A percentile compares a stretch with the other conserved stretches of the same genome.
These are phyloP conservation scores for Cladophialophora bantiana DNA, from an alignment of 2,329 filamentous ascomycete genomes.

Conservation along the genomic window DNA sequence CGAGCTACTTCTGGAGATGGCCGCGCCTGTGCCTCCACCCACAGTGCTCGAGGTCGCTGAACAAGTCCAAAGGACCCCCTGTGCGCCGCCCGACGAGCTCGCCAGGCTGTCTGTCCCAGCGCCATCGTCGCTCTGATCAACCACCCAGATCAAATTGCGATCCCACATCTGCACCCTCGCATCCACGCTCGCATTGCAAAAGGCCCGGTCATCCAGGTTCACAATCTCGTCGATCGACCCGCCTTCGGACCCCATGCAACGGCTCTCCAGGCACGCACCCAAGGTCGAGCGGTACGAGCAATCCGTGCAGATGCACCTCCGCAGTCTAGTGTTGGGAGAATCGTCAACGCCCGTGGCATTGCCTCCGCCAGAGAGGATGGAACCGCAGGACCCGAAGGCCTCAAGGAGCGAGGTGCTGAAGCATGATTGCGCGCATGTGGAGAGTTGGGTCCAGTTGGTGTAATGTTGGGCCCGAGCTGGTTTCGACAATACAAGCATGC, in stretches of 20 bases:
- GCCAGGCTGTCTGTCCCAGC: not conserved
- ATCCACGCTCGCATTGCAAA: not conserved
- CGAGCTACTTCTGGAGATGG: not conserved
- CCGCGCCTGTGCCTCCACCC: not conserved
- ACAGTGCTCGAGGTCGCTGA: not conserved
- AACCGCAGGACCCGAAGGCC: not conserved
- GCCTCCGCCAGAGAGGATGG: not conserved
- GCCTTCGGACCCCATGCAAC: not conserved
- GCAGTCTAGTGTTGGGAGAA: not conserved
- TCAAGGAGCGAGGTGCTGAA: not conserved
- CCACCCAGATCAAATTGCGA: not conserved
- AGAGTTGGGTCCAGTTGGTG: slow-evolving; percentile 1
- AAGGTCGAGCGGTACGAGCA: not conserved
- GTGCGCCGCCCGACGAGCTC: not conserved
- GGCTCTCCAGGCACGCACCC: not conserved
- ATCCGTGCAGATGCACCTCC: not conserved
- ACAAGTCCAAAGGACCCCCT: not conserved
- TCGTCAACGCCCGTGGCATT: not conserved
- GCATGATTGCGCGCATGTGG: not conserved
- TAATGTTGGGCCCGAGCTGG: not conserved
- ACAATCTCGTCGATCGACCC: not conserved
- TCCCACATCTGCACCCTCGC: not conserved
- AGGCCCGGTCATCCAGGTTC: not conserved
- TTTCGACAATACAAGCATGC: not conserved
- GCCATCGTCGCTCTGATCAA: not conserved